Base-by-base conservation (phyloP, 2,329 filamentous ascomycete genomes). In the Thielaviopsis populi region DNA sequence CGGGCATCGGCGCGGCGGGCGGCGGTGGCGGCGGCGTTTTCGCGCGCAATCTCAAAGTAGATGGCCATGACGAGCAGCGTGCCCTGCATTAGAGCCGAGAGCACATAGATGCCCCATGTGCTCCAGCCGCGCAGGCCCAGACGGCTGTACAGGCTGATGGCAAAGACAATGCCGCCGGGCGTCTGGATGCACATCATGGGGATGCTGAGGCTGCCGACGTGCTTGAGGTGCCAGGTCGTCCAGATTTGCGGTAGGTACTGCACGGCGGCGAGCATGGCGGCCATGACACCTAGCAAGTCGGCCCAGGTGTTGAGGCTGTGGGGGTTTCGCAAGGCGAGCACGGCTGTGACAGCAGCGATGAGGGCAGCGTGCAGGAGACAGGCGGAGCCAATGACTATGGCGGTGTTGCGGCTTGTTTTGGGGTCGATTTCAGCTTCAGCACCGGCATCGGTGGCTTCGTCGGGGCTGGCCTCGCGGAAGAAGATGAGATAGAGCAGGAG, bases 151-250 rank as follows among this genome's bases (percentile, higher is more conserved):
- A 99, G 76, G 72, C 91, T 96, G 13, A 81, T 86, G 0, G 92
- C 91, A 75, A 95, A 97, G 6, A 99, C 76, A 69, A 96, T 86
- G 66, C 90, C 91, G 0, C 94, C 94, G 0, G 94, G 94, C 0
- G 92, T 96, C 74, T 99, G 94, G 41, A 99, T 96, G 72, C 88
- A 88, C 91, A 99, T 97, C 87, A 96, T 97, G 3, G 90, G 87
- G 64, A 99, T 94, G 70, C 90, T 96, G 69, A 99, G 76, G 72
- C 91, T 96, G 63, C 91, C 91, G 1, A 95, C 87, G 69, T 91
- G 86, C 72, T 92, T 88, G 65, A 96, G 78, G 62, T 79, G 82
- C 75, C 89, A 95, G 0, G 94, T 99, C 62, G 88, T 96, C 76
- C 85, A 91, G 68, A 99, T 95, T 75, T 99, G 94, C 0, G 94